Base-by-base conservation (phyloP, 495 filamentous ascomycete genomes). In the Talaromyces borbonicus region DNA sequence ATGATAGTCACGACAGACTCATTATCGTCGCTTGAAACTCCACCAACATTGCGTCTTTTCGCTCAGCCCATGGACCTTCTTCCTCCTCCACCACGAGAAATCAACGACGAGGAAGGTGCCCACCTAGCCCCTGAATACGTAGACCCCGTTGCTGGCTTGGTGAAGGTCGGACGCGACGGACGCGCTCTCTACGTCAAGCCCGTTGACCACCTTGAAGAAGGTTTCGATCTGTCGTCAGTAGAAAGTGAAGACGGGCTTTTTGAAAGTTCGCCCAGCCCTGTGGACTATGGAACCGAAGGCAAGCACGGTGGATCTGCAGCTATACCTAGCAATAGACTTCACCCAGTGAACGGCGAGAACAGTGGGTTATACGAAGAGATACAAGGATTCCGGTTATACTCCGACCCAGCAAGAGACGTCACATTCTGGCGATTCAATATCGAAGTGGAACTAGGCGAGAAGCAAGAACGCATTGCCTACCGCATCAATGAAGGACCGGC, bases 381-480 rank as follows among this genome's bases (percentile, higher is more conserved):
- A 8, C 66, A 78, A 36, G 92, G 83, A n/a, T 73, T 83, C 52
- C 78, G 88, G 23, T 70, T 98, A 5, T 88, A 95, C 55, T 76
- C 79, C 5, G 90, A 95, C 57, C 68, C 79, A 5, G 90, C 93
- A 57, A 74, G 81, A 44, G 90, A 90, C 40, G 79, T 85, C 43
- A 98, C 93, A 2, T 98, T 97, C 68, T 97, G 92, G 92, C 73
- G 85, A 49, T 98, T 97, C 71, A 92, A 84, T 53, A 70, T 98
- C 35, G 92, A 95, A 61, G 74, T 98, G 25, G 92, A 97, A 61
- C 77, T 97, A 20, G 69, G 75, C 23, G 62, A 80, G 12, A 71
- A 72, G 39, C 84, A 95, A 56, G 75, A 85, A 47, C 83, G 89
- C 36, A 84, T 98, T 53, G 93, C 90, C 0, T 98, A 98, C 57